phyloP scores from a whole-genome alignment of 129 eudicot species.

The Lactuca sativa region DNA sequence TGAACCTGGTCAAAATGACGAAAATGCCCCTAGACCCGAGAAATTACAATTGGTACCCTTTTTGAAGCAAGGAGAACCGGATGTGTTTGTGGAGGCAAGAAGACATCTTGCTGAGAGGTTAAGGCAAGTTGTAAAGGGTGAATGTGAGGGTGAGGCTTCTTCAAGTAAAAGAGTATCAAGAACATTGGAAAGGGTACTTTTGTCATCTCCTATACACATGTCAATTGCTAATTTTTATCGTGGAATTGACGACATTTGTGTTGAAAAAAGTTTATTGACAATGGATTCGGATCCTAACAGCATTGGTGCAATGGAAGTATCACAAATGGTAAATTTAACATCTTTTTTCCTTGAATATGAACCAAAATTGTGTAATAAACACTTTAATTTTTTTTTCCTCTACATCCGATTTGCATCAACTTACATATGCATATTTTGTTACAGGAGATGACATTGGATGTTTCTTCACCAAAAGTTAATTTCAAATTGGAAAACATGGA shows the following conservation, averaged over 20 bases:
- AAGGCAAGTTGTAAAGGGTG: constrained; percentile 33
- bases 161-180: constrained; percentile 33
- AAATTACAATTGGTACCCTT: constrained; percentile 18
- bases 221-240: constrained; percentile 28
- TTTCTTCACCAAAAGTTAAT: constrained; percentile 36
- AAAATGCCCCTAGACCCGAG: constrained; percentile 6
- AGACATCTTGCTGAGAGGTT: constrained; percentile 63
- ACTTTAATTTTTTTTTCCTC: no score
- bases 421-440: background rate
- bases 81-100: constrained; percentile 57
- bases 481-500: constrained; percentile 32
- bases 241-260: constrained; percentile 13
- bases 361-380: background rate
- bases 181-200: constrained; percentile 51
- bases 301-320: background rate
- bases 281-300: constrained; percentile 7
- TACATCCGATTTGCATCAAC: no score
- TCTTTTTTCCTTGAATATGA: background rate
- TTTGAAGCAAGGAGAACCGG: constrained; percentile 36
- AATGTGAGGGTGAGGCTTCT: constrained; percentile 8
- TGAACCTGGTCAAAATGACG: constrained; percentile 16
- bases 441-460: constrained; percentile 42
- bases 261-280: constrained; percentile 17
- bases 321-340: constrained; percentile 10
- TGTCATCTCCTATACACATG: constrained; percentile 42